Percentiles rank a stretch among this genome's conserved stretches.
phyloP scores from a whole-genome alignment of 345 rosid genomes.

The Mercurialis annua region DNA sequence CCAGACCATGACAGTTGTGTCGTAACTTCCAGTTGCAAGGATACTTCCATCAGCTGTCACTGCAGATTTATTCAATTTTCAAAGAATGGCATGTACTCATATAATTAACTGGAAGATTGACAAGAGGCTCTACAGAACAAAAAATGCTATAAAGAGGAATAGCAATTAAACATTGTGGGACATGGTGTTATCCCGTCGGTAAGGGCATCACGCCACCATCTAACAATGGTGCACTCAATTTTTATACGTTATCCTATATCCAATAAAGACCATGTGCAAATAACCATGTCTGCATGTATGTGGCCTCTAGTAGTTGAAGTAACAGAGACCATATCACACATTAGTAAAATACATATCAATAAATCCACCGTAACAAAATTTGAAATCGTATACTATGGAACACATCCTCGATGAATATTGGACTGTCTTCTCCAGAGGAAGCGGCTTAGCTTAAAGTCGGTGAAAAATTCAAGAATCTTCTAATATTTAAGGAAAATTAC shows the following conservation, averaged over 20 bases:
- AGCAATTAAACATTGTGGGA: slow-evolving; percentile 3
- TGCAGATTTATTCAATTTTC: slow-evolving; percentile 36
- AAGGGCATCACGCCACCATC: no score
- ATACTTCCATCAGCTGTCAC: slow-evolving; percentile 80
- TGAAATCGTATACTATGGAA: background rate
- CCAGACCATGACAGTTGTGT: slow-evolving; percentile 97
- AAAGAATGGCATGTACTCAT: background rate
- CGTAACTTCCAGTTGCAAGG: slow-evolving; percentile 95
- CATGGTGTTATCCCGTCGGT: slow-evolving; percentile 8
- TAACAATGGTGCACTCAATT: background rate
- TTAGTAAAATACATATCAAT: background rate
- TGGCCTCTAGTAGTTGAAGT: background rate
- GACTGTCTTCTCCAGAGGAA: background rate
- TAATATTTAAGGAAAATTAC: background rate
- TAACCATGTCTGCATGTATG: background rate
- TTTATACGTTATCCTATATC: background rate
- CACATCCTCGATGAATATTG: background rate
- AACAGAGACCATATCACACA: background rate
- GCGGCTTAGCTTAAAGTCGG: background rate
- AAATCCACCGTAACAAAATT: background rate
- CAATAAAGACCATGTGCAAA: background rate
- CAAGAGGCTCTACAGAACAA: background rate
- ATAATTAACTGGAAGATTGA: background rate
- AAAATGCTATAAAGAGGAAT: background rate
- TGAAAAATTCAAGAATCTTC: background rate